These are phyloP conservation scores for Cercospora sesami DNA, from an alignment of 2,329 filamentous ascomycete genomes.

Conservation along the genomic window DNA sequence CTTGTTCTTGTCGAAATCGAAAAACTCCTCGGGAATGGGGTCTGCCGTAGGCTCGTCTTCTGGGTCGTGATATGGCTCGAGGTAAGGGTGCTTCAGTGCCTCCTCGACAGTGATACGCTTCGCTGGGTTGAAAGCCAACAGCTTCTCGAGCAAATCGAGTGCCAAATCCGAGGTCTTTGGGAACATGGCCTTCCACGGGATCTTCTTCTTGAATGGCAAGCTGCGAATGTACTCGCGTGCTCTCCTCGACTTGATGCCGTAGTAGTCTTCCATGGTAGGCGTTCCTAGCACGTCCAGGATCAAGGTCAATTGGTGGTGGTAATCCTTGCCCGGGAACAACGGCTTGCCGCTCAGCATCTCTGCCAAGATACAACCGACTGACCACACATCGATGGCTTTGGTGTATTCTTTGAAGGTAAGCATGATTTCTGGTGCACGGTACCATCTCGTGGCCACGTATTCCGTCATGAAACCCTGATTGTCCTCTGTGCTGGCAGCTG, in stretches of 20 bases:
- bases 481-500: slow-evolving; percentile 94
- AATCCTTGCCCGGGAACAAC: slow-evolving; percentile 96
- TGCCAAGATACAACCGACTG: slow-evolving; percentile 93
- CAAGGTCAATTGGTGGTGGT: slow-evolving; percentile 95
- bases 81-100: slow-evolving; percentile 93
- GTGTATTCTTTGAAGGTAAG: slow-evolving; percentile 99
- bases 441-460: slow-evolving; percentile 99
- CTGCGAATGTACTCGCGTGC: slow-evolving; percentile 98
- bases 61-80: slow-evolving; percentile 98
- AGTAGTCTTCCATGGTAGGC: slow-evolving; percentile 99
- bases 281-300: slow-evolving; percentile 97
- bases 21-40: slow-evolving; percentile 97
- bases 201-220: slow-evolving; percentile 99
- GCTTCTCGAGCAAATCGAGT: slow-evolving; percentile 88
- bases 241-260: slow-evolving; percentile 97
- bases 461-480: slow-evolving; percentile 99
- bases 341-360: slow-evolving; percentile 99
- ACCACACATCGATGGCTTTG: slow-evolving; percentile 99
- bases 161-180: slow-evolving; percentile 98
- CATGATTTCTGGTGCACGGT: slow-evolving; percentile 99
- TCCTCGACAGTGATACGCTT: slow-evolving; percentile 99
- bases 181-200: slow-evolving; percentile 94
- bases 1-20: slow-evolving; percentile 99
- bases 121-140: slow-evolving; percentile 95
- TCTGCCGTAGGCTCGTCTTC: slow-evolving; percentile 97